These are phyloP conservation scores for Serendipita indica DNA, from an alignment of 768 basidiomycete species.

Conservation along the genomic window DNA sequence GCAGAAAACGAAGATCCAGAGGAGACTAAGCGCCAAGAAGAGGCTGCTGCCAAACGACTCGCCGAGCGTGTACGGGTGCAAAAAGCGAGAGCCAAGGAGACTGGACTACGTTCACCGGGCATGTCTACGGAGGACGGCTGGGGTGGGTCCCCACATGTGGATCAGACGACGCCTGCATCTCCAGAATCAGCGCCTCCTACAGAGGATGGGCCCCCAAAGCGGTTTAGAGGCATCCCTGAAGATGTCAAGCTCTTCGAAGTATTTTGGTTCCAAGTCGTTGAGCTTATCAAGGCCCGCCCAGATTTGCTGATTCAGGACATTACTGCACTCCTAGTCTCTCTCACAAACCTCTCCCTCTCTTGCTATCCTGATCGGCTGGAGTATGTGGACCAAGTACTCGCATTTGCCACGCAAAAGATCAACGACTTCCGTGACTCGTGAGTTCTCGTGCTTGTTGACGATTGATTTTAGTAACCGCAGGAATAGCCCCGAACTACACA, in stretches of 20 bases:
- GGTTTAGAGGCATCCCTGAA: conserved; percentile 91
- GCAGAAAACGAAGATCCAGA: conserved; percentile 94
- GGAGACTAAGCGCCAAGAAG: conserved; percentile 84
- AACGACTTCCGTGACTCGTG: conserved; percentile 73
- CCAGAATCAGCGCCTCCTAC: conserved; percentile 16
- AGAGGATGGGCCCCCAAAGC: conserved; percentile 36
- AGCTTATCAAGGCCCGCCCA: conserved; percentile 96
- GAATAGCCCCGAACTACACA: conserved; percentile 69
- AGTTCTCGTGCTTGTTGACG: conserved; percentile 15
- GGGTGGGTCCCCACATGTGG: conserved; percentile 21
- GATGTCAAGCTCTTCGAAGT: conserved; percentile 94
- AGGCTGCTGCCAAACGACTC: conserved; percentile 75
- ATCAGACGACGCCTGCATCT: conserved; percentile 16
- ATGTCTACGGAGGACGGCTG: conserved; percentile 23
- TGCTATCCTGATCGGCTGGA: conserved; percentile 96
- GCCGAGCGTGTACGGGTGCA: conserved; percentile 73
- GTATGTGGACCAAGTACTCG: conserved; percentile 91
- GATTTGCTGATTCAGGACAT: conserved; percentile 96
- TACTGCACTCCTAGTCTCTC: conserved; percentile 86
- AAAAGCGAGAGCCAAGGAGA: conserved; percentile 48
- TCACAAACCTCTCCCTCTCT: conserved; percentile 87
- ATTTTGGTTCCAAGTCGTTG: conserved; percentile 97
- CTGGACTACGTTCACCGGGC: conserved; percentile 25
- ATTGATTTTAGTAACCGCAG: conserved; percentile 9
- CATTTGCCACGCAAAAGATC: conserved; percentile 75